Conservation (phyloP, 176 grass and related monocot species). For the Microstegium vimineum region DNA sequence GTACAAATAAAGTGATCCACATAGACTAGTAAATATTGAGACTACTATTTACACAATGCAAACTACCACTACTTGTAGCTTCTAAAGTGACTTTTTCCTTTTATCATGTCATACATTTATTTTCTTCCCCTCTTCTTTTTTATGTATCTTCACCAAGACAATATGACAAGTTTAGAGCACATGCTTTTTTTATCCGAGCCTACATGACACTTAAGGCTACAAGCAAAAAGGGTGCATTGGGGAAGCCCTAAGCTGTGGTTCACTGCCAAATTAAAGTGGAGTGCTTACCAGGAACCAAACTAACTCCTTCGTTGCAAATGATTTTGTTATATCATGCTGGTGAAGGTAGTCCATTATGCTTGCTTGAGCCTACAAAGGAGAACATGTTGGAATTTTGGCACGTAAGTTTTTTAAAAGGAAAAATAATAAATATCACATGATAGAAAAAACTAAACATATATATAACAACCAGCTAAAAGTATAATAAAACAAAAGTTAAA, state of each 20-base stretch:
- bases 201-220: too few species aligned
- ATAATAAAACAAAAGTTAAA: not conserved
- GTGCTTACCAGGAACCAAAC: constrained; percentile 93
- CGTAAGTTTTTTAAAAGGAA: not conserved
- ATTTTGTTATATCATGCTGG: constrained; percentile 76
- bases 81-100: too few species aligned
- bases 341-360: constrained; percentile 68
- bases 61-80: too few species aligned
- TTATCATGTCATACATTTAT: too few species aligned
- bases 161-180: too few species aligned
- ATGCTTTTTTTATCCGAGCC: too few species aligned
- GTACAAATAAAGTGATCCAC: too few species aligned
- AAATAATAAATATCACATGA: not conserved
- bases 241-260: not conserved
- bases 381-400: constrained; percentile 1
- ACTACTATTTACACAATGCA: too few species aligned
- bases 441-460: not conserved
- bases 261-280: not conserved
- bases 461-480: not conserved
- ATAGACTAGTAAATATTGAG: too few species aligned
- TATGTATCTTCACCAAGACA: too few species aligned
- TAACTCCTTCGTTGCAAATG: constrained; percentile 79
- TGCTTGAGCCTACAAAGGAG: constrained; percentile 70
- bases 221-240: too few species aligned
- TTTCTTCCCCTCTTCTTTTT: too few species aligned